Evolutionary conservation across 768 basidiomycete genomes (phyloP), one percentile per base, ranked within the genome.

Genomic region (Scleroderma bovista): DNA sequence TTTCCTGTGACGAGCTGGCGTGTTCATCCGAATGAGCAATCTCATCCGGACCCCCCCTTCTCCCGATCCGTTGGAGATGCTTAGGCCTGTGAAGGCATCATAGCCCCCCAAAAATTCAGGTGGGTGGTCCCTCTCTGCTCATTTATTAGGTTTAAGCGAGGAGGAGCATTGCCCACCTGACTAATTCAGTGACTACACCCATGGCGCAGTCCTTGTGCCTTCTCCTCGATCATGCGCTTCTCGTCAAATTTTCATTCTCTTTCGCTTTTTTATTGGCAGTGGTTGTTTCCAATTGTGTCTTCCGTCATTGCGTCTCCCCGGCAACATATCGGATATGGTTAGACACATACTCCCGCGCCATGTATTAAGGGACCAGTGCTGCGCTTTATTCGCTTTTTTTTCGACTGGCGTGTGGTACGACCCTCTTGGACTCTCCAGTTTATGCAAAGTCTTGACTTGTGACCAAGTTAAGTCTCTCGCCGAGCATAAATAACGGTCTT

Each of bases 311-410:
- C 54, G 54, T 57, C 59, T 52, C 41, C 29, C 62, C 64, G 46
- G 45, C 41, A 59, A 64, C 63, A 55, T 54, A 56, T 56, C 55
- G 63, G 44, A 52, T 59, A 56, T 53, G 49, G 55, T 57, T 54
- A 53, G 57, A 57, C 56, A 53, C 55, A 45, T 57, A 54, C 45
- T 58, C 57, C 48, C 56, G 48, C 45, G 34, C 52, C 53, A 32
- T 56, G 53, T 58, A 67, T 67, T 67, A 67, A 67, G 65, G 65
- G 45, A 65, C 65, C 33, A 46, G 42, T 40, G 46, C 29, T 50
- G 51, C 53, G 57, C 19, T 16, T 48, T 49, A 54, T 58, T 53
- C 54, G 48, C 51, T 38, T 53, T 29, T 54, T 61, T 62, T 67
- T 61, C 55, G 60, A 57, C 44, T 59, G 29, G 44, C 52, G 51